Base-by-base conservation (phyloP, 495 filamentous ascomycete genomes). In the Penicillium macrosclerotiorum region DNA sequence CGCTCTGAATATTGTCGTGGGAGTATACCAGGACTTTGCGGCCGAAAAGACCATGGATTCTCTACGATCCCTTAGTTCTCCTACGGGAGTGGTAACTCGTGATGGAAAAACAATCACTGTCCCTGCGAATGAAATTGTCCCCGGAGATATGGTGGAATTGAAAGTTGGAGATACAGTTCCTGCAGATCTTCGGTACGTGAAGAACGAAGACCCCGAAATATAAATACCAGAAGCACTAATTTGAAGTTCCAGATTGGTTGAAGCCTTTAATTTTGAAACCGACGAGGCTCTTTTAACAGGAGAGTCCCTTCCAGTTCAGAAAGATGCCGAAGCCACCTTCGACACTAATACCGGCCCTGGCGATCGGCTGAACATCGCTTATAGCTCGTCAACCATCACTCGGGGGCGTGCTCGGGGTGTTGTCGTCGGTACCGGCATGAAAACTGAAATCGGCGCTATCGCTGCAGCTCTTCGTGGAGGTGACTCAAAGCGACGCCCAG, bases 161-260 rank as follows among this genome's bases (percentile, higher is more conserved):
- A 90, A 89, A 74, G 88, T 88, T 55, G 89, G 89, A 24, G 89
- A 92, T 64, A 89, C 85, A 2, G 79, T 92, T 3, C 89, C 89
- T 11, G 89, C 89, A 11, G 89, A 92, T 61, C 38, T 74, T 26
- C 51, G 72, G 69, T 75, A 50, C 35, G 69, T 47, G 30, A 23
- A 22, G n/a, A 12, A 5, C 24, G 19, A 13, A 32, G 20, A 19
- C 19, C 37, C n/a, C 13, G 0, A 7, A 25, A 27, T 18, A 12
- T 8, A 4, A 30, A 7, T 1, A 25, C 1, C 8, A 18, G 4
- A n/a, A 14, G 0, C 26, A 37, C 42, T 60, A 50, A 61, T 35
- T n/a, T 12, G 8, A 20, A 27, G 14, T 12, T 3, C 1, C 16
- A 72, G 71, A 58, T 67, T 88, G 29, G 69, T 85, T 30, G 80